phyloP scores from a whole-genome alignment of 257 asterid species.

The Gentiana straminea region DNA sequence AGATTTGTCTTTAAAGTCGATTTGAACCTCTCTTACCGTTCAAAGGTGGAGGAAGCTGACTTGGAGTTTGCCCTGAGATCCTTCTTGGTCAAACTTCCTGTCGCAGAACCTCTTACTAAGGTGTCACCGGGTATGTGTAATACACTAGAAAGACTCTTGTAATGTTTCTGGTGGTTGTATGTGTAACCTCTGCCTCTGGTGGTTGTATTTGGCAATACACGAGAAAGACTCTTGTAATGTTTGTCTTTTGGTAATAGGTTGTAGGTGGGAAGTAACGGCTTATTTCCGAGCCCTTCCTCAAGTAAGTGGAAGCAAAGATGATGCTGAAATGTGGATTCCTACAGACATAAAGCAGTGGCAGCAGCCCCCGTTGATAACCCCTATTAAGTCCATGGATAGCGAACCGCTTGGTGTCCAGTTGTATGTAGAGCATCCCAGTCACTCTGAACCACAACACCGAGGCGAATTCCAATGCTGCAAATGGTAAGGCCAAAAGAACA shows the following conservation, averaged over 20 bases:
- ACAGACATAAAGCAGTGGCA: slow-evolving; percentile 81
- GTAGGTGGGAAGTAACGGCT: slow-evolving; percentile 89
- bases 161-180: too few relatives aligned
- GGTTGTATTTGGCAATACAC: too few relatives aligned
- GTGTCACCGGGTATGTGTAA: slow-evolving; percentile 45
- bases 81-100: slow-evolving; percentile 71
- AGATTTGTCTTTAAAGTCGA: slow-evolving; percentile 74
- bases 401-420: slow-evolving; percentile 81
- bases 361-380: slow-evolving; percentile 62
- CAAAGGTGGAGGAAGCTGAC: slow-evolving; percentile 53
- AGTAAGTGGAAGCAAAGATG: slow-evolving; percentile 33
- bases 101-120: slow-evolving; percentile 56
- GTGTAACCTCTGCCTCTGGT: too few relatives aligned
- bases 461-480: background rate
- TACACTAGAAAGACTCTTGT: background rate
- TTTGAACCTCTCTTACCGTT: slow-evolving; percentile 49
- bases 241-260: slow-evolving; percentile 28
- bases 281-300: slow-evolving; percentile 63
- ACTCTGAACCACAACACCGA: slow-evolving; percentile 28
- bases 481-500: too few relatives aligned
- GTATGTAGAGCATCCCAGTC: slow-evolving; percentile 65
- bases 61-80: slow-evolving; percentile 76
- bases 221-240: background rate
- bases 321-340: slow-evolving; percentile 70
- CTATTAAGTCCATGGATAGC: slow-evolving; percentile 78